These are phyloP conservation scores for Myochromella boudieri DNA, from an alignment of 768 basidiomycete genomes.

Conservation along the genomic window DNA sequence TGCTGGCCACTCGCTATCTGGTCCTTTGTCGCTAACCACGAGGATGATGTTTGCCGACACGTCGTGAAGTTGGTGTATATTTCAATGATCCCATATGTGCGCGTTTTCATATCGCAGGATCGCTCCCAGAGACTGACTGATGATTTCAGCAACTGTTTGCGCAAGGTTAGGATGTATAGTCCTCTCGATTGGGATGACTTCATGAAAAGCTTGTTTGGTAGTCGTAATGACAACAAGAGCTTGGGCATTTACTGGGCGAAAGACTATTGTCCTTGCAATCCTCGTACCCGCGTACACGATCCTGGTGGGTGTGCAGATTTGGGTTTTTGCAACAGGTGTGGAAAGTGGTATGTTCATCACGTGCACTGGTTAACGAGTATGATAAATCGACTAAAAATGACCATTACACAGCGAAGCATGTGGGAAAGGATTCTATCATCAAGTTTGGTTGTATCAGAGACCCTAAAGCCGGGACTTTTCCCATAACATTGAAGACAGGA, in stretches of 20 bases:
- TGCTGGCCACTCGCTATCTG: slow-evolving; percentile 23
- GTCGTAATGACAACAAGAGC: slow-evolving; percentile 24
- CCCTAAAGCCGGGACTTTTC: not conserved
- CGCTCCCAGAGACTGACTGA: no score
- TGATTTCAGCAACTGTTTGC: slow-evolving; percentile 16
- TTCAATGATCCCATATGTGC: slow-evolving; percentile 23
- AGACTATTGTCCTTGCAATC: slow-evolving; percentile 4
- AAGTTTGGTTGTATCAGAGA: not conserved
- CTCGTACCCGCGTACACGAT: slow-evolving; percentile 17
- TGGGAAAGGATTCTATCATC: not conserved
- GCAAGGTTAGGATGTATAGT: slow-evolving; percentile 14
- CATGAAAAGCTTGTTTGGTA: not conserved
- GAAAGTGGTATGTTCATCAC: slow-evolving; percentile 15
- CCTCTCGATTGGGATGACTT: not conserved
- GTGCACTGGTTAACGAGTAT: slow-evolving; percentile 3
- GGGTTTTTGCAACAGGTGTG: slow-evolving; percentile 21
- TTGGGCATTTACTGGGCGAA: slow-evolving; percentile 27
- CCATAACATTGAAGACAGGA: slow-evolving; percentile 2
- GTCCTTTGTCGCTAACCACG: slow-evolving; percentile 22
- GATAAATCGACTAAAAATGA: not conserved
- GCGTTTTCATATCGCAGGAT: not conserved
- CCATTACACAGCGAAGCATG: not conserved
- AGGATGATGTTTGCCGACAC: slow-evolving; percentile 14
- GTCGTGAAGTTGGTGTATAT: slow-evolving; percentile 21
- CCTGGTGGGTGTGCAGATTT: slow-evolving; percentile 19